Conservation (phyloP, 2,329 filamentous ascomycete species). For the Fusarium continuum region DNA sequence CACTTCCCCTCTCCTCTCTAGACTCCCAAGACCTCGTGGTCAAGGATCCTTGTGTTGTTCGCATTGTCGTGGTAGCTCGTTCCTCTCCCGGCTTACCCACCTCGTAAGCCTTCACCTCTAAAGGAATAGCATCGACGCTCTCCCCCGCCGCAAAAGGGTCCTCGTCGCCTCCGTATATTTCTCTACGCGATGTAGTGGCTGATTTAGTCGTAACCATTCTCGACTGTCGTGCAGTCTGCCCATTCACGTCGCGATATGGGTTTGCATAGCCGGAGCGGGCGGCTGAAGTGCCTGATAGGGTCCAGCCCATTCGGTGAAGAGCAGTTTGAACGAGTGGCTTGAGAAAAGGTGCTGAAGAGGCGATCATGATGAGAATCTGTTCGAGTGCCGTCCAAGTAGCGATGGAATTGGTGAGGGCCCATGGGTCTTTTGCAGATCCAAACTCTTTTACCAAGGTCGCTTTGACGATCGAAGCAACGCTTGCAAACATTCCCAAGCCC, state of each 20-base stretch:
- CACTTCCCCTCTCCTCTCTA: conserved; percentile 6
- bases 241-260: neutral
- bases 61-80: neutral
- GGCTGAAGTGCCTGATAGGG: conserved; percentile 3
- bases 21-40: conserved; percentile 5
- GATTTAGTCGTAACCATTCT: neutral
- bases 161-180: conserved; percentile 8
- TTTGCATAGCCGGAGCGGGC: conserved; percentile 5
- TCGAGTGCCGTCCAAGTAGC: conserved; percentile 20
- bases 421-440: conserved; percentile 6
- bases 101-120: conserved; percentile 1
- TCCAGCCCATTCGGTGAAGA: conserved; percentile 10
- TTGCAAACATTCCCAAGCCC: conserved; percentile 13
- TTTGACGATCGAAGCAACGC: conserved; percentile 8
- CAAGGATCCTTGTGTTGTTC: neutral
- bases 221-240: neutral
- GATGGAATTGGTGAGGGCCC: conserved; percentile 21
- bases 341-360: conserved; percentile 11
- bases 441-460: conserved; percentile 17
- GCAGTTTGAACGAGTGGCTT: conserved; percentile 4
- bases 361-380: conserved; percentile 26
- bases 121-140: conserved; percentile 5
- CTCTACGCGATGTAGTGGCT: neutral
- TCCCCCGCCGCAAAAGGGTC: conserved; percentile 4
- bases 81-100: neutral